Conservation (phyloP, 805 yeast species). For the Wickerhamomyces kurtzmanii region DNA sequence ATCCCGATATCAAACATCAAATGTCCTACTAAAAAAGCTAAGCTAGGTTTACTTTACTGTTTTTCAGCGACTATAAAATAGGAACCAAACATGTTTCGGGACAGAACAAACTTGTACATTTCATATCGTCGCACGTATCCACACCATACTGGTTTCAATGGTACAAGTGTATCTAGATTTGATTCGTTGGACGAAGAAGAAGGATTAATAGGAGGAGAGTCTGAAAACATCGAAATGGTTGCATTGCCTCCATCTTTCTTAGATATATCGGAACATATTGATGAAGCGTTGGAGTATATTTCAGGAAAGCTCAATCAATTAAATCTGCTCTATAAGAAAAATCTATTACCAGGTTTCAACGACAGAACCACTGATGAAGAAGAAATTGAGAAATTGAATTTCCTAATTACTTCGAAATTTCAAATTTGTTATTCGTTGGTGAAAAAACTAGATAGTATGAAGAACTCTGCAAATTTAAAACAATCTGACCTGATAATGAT, state of each 20-base stretch:
- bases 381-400: conserved; percentile 71
- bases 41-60: no score
- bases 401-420: conserved; percentile 61
- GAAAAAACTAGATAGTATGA: conserved; percentile 46
- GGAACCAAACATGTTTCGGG: conserved; percentile 63
- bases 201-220: conserved; percentile 15
- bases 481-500: conserved; percentile 51
- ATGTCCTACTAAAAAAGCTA: no score
- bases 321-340: conserved; percentile 65
- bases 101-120: conserved; percentile 83
- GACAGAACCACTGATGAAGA: conserved; percentile 72
- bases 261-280: conserved; percentile 65
- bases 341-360: conserved; percentile 78
- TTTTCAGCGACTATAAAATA: not conserved
- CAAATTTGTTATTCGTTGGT: conserved; percentile 73
- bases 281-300: conserved; percentile 45
- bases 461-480: conserved; percentile 23
- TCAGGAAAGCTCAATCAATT: conserved; percentile 47
- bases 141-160: conserved; percentile 33
- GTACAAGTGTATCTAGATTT: conserved; percentile 14
- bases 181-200: conserved; percentile 20
- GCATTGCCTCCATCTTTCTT: conserved; percentile 71
- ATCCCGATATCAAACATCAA: no score
- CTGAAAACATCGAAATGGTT: conserved; percentile 43
- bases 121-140: conserved; percentile 89